Evolutionary conservation across 352 stramenopile species (phyloP).

Genomic region (Phytophthora rubi): DNA sequence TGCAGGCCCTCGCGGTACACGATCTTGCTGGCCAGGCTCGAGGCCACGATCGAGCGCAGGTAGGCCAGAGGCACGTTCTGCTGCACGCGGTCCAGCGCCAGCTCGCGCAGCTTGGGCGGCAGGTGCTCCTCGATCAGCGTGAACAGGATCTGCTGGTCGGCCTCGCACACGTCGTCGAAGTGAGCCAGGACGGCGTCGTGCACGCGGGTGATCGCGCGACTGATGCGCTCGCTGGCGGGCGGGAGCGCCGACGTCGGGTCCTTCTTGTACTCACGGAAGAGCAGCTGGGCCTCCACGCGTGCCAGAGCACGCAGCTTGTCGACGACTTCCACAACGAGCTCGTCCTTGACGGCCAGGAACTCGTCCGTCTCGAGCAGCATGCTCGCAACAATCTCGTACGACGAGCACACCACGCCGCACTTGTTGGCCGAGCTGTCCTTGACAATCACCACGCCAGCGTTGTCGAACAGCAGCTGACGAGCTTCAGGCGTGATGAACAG

Average conservation of each 20-base stretch:
- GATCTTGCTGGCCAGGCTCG: slow-evolving; percentile 96
- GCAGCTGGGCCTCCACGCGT: slow-evolving; percentile 94
- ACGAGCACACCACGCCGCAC: slow-evolving; percentile 86
- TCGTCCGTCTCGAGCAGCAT: slow-evolving; percentile 97
- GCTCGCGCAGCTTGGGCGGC: slow-evolving; percentile 93
- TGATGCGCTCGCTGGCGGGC: slow-evolving; percentile 95
- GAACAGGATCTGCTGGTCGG: slow-evolving; percentile 81
- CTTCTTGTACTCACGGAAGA: slow-evolving; percentile 98
- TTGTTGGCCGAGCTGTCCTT: slow-evolving; percentile 97
- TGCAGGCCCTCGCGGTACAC: slow-evolving; percentile 98
- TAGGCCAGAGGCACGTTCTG: slow-evolving; percentile 95
- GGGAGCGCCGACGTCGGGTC: slow-evolving; percentile 86
- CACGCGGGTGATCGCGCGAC: slow-evolving; percentile 94
- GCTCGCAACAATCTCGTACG: slow-evolving; percentile 89
- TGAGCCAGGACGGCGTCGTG: slow-evolving; percentile 94
- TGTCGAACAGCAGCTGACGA: slow-evolving; percentile 93
- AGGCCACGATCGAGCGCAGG: slow-evolving; percentile 96
- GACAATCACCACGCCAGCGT: slow-evolving; percentile 96
- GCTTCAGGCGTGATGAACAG: slow-evolving; percentile 87
- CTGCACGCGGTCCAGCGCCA: slow-evolving; percentile 94
- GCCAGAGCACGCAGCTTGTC: slow-evolving; percentile 94
- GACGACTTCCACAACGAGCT: slow-evolving; percentile 94
- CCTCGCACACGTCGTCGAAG: slow-evolving; percentile 91
- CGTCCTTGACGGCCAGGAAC: slow-evolving; percentile 96
- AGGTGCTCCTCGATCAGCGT: slow-evolving; percentile 93